Base-by-base conservation (phyloP, 139 green algal genomes). In the Chlorella sp. region DNA sequence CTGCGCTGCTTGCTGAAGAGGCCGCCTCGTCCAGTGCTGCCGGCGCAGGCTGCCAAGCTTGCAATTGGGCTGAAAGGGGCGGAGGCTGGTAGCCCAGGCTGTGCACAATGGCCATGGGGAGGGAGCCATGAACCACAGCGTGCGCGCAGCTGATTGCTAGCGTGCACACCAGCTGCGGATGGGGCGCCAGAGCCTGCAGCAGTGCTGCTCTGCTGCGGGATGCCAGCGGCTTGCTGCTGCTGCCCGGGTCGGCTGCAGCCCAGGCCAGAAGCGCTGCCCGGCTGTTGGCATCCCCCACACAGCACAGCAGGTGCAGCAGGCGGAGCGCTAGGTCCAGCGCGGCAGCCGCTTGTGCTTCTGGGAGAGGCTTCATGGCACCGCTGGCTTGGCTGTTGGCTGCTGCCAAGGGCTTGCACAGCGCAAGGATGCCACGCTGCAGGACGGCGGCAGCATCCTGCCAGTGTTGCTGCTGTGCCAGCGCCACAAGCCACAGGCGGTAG, bases 401-500 rank as follows among this genome's bases (percentile, higher is more conserved):
- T 34, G 36, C 20, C 0, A 40, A 22, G 0, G 81, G 65, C 30
- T n/a, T n/a, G 40, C 56, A 56, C 36, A 85, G 81, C 22, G 81
- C 68, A 34, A 70, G 26, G 22, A 85, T 38, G 68, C 81, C 81
- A 0, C 81, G 68, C 67, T 76, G 51, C 51, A 85, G 81, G 28
- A 80, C 3, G 1, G 24, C 38, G 22, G 81, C 81, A 4, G 51
- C 51, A 13, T 85, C 81, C n/a, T 85, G 81, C 81, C 81, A 85
- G 13, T 26, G 28, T 1, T 30, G 43, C 38, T 48, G 30, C 38
- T 72, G 81, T 36, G 44, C 44, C 9, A 26, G 36, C 22, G 81
- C 81, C 19, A 44, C 38, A 0, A 85, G 67, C 81, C 81, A 85
- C 36, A 80, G 51, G 46, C 68, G 69, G 81, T 85, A 85, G 81